These are phyloP conservation scores for slime mould (Dictyostelium discoideum) DNA, from an alignment of 78 protist species.

Conservation along the genomic window DNA sequence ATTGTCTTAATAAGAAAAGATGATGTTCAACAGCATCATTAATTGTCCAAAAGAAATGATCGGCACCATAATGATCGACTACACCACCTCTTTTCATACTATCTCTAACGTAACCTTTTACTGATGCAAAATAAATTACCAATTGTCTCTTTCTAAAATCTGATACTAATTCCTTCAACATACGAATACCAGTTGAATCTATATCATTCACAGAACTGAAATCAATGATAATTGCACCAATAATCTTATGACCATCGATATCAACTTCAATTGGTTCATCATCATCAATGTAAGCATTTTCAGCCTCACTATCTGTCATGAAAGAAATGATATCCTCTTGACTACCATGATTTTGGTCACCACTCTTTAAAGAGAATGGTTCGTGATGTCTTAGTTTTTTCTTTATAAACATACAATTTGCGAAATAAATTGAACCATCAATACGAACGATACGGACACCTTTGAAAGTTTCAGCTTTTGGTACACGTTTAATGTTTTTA, in stretches of 20 bases:
- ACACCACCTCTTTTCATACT: conserved; percentile 72
- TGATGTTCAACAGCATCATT: conserved; percentile 76
- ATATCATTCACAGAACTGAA: conserved; percentile 68
- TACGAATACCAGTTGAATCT: conserved; percentile 71
- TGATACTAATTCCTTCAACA: conserved; percentile 58
- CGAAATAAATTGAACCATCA: conserved; percentile 78
- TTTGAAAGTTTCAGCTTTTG: conserved; percentile 67
- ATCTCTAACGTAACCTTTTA: conserved; percentile 76
- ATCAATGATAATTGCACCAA: conserved; percentile 73
- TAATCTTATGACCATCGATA: conserved; percentile 39
- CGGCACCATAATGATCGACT: conserved; percentile 60
- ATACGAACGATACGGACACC: conserved; percentile 74
- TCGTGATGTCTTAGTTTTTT: conserved; percentile 50
- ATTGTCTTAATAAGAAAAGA: conserved; percentile 30
- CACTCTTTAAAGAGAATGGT: neutral
- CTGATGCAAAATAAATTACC: conserved; percentile 59
- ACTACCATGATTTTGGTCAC: neutral
- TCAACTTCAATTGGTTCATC: conserved; percentile 11
- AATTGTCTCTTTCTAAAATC: conserved; percentile 35
- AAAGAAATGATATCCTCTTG: neutral
- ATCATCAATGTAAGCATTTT: conserved; percentile 1
- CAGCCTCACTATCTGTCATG: conserved; percentile 20
- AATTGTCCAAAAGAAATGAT: conserved; percentile 77
- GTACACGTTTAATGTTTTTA: conserved; percentile 73
- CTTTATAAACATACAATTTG: conserved; percentile 42